A percentile compares a stretch with the other conserved stretches of the same genome.
Conservation (phyloP, 768 basidiomycete genomes). For the Rhodosporidiobolus sp. region DNA sequence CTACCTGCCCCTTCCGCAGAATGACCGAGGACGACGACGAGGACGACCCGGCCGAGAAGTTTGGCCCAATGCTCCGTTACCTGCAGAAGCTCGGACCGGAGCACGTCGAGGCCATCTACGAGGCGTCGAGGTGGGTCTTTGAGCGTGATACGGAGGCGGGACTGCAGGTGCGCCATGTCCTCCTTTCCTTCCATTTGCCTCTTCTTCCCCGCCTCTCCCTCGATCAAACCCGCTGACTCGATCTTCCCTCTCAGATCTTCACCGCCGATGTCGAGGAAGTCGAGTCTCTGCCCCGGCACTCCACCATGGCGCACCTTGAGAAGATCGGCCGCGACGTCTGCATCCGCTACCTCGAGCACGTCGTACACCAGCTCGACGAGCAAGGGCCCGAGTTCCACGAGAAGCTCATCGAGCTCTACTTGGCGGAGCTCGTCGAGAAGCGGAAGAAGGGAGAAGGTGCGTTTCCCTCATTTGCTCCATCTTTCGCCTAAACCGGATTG, state of each 20-base stretch:
- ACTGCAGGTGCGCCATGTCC: conserved; percentile 60
- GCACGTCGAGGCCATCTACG: conserved; percentile 75
- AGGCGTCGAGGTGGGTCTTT: conserved; percentile 80
- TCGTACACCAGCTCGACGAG: conserved; percentile 73
- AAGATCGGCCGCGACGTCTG: conserved; percentile 60
- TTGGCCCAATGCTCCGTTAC: conserved; percentile 79
- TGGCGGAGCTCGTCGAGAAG: conserved; percentile 58
- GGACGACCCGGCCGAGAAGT: conserved; percentile 70
- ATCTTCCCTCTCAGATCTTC: conserved; percentile 64
- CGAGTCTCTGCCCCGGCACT: conserved; percentile 69
- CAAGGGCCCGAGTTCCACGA: conserved; percentile 71
- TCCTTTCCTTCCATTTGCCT: not conserved
- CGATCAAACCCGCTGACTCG: not conserved
- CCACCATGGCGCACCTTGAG: conserved; percentile 75
- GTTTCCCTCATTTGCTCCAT: not conserved
- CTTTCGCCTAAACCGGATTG: not conserved
- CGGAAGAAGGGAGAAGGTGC: not conserved
- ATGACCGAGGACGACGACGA: conserved; percentile 76
- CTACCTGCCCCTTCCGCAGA: conserved; percentile 52
- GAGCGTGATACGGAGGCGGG: conserved; percentile 67
- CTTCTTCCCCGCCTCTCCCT: not conserved
- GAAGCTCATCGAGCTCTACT: conserved; percentile 80
- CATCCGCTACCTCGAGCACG: conserved; percentile 75
- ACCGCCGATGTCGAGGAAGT: conserved; percentile 79
- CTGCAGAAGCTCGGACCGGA: conserved; percentile 84